Conservation (phyloP, 768 basidiomycete genomes). For the Cystobasidiopsis lactophilus region DNA sequence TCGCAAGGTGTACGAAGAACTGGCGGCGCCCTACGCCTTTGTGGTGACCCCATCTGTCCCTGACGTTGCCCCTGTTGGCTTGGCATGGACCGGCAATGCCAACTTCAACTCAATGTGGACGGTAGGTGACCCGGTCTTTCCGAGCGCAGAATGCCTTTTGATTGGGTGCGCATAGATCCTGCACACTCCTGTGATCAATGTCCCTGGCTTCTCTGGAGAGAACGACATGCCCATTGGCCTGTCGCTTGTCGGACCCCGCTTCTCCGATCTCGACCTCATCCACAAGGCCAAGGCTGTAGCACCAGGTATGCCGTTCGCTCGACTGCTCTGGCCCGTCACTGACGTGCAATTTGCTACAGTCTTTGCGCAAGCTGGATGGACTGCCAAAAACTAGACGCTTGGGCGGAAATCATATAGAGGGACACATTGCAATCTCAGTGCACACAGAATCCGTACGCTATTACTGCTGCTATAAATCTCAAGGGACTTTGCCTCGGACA, state of each 20-base stretch:
- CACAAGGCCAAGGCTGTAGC: no score
- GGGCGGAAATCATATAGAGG: no score
- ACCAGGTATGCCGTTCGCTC: no score
- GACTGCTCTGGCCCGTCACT: no score
- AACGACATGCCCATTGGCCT: constrained; percentile 22
- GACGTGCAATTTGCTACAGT: no score
- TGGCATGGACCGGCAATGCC: constrained; percentile 16
- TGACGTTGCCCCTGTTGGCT: constrained; percentile 18
- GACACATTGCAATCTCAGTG: no score
- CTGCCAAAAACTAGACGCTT: no score
- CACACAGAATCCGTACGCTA: no score
- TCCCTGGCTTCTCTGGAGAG: constrained; percentile 22
- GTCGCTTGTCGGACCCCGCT: constrained; percentile 21
- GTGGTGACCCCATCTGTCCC: constrained; percentile 21
- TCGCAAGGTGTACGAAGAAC: constrained; percentile 19
- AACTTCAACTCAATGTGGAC: neutral
- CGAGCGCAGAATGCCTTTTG: neutral
- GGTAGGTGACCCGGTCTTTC: neutral
- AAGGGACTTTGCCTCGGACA: no score
- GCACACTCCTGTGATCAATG: constrained; percentile 18
- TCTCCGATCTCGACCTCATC: constrained; percentile 20
- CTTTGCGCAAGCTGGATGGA: no score
- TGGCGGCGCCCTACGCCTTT: constrained; percentile 20
- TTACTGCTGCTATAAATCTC: no score
- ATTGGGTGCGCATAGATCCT: constrained; percentile 22